These are phyloP conservation scores for Aechmea fasciata DNA, from an alignment of 176 grass and related monocot species.

Conservation along the genomic window DNA sequence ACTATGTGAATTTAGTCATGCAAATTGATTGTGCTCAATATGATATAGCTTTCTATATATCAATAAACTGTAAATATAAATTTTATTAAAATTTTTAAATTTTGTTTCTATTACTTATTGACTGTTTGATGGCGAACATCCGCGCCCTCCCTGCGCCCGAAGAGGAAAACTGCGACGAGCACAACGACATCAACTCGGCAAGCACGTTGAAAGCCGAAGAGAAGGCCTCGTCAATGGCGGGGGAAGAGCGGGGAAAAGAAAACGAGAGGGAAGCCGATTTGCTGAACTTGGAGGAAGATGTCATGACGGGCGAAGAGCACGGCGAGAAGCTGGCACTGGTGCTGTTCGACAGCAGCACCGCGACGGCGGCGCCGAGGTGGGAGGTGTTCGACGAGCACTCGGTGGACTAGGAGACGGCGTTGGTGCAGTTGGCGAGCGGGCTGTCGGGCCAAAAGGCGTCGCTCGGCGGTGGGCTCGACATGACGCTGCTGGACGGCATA, in stretches of 20 bases:
- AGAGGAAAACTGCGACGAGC: neutral
- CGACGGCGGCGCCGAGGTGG: conserved; percentile 7
- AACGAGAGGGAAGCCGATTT: conserved; percentile 31
- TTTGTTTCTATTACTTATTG: too few species aligned
- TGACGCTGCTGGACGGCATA: conserved; percentile 73
- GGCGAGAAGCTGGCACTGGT: conserved; percentile 44
- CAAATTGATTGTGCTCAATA: too few species aligned
- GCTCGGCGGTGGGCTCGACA: conserved; percentile 55
- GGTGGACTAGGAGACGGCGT: conserved; percentile 52
- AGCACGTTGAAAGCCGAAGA: neutral
- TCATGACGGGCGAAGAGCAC: conserved; percentile 42
- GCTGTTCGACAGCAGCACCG: conserved; percentile 36
- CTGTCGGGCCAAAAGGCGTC: conserved; percentile 34
- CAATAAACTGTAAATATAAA: too few species aligned
- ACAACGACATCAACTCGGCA: neutral
- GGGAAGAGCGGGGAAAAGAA: conserved; percentile 13
- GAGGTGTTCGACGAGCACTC: conserved; percentile 32
- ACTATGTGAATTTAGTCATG: too few species aligned
- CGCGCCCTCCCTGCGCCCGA: too few species aligned
- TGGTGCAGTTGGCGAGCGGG: conserved; percentile 59
- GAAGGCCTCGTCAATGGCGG: conserved; percentile 1
- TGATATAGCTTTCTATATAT: too few species aligned
- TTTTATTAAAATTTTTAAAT: too few species aligned
- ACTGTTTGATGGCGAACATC: too few species aligned
- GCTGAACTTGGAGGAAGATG: conserved; percentile 46